A percentile compares a stretch with the other conserved stretches of the same genome.
These are phyloP conservation scores for Phytophthora capsici DNA, from an alignment of 352 stramenopile species.

Conservation along the genomic window DNA sequence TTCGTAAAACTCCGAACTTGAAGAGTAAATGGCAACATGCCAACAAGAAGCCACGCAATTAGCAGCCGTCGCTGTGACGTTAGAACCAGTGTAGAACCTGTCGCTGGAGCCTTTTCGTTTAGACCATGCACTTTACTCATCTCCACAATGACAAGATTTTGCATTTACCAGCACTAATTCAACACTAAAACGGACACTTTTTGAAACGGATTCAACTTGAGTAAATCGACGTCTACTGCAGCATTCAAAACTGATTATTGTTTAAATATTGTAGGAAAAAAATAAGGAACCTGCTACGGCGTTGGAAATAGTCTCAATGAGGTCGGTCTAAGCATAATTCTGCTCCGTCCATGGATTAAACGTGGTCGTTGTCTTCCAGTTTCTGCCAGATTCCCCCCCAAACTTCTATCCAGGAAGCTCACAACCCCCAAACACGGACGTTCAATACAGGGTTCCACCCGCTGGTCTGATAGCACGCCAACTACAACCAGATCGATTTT, in stretches of 20 bases:
- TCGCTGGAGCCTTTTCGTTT: background rate
- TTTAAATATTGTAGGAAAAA: no score
- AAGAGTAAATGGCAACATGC: background rate
- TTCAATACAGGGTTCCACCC: constrained; percentile 18
- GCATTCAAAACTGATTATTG: no score
- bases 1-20: background rate
- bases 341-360: constrained; percentile 24
- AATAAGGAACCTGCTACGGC: no score
- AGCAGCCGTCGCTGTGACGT: background rate
- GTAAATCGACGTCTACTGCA: background rate
- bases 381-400: constrained; percentile 17
- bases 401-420: constrained; percentile 12
- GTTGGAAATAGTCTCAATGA: constrained; percentile 5
- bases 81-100: background rate
- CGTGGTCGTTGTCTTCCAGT: constrained; percentile 15
- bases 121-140: background rate
- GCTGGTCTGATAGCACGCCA: constrained; percentile 9
- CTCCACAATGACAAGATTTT: no score
- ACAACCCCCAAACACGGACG: constrained; percentile 16
- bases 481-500: constrained; percentile 18
- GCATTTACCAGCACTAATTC: background rate
- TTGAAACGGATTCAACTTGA: background rate
- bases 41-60: background rate
- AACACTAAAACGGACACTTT: background rate
- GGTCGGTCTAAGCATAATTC: constrained; percentile 1